phyloP scores from a whole-genome alignment of 106 monocot genomes.

The Phalaenopsis aphrodite region DNA sequence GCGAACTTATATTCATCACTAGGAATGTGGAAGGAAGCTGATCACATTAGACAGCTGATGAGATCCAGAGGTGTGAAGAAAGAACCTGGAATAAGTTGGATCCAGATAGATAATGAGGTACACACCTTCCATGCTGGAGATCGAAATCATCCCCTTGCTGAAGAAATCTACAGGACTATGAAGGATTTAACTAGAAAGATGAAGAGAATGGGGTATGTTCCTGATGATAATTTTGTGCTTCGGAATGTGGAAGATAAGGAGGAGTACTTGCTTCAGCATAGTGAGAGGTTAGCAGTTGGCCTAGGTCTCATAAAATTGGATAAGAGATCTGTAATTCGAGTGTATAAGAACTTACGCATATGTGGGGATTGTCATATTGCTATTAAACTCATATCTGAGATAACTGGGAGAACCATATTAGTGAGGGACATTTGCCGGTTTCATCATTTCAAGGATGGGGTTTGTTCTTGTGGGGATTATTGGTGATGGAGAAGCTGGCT shows the following conservation, averaged over 20 bases:
- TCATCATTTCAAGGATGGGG: slow-evolving; percentile 3
- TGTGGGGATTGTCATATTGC: slow-evolving; percentile 15
- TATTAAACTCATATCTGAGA: slow-evolving; percentile 10
- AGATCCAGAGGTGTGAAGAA: slow-evolving; percentile 18
- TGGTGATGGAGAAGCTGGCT: neutral
- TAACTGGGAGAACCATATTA: slow-evolving; percentile 3
- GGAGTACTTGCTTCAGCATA: slow-evolving; percentile 4
- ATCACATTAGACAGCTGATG: slow-evolving; percentile 21
- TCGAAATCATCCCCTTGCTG: slow-evolving; percentile 11
- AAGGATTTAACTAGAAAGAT: slow-evolving; percentile 9
- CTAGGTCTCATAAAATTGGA: neutral
- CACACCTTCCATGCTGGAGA: slow-evolving; percentile 17
- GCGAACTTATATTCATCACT: slow-evolving; percentile 26
- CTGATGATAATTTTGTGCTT: slow-evolving; percentile 16
- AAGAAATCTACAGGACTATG: slow-evolving; percentile 24
- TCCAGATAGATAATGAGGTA: slow-evolving; percentile 9
- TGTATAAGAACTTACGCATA: slow-evolving; percentile 12
- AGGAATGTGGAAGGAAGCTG: slow-evolving; percentile 18
- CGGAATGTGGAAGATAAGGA: slow-evolving; percentile 11
- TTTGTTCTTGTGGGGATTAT: slow-evolving; percentile 6
- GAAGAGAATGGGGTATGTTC: slow-evolving; percentile 11
- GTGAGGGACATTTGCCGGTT: slow-evolving; percentile 1
- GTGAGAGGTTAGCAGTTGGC: slow-evolving; percentile 10
- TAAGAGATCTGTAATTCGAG: neutral
- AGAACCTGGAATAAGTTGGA: slow-evolving; percentile 31